A percentile compares a stretch with the other conserved stretches of the same genome.
Evolutionary conservation across 306 rosid genomes (phyloP).

Genomic region (Geum urbanum): DNA sequence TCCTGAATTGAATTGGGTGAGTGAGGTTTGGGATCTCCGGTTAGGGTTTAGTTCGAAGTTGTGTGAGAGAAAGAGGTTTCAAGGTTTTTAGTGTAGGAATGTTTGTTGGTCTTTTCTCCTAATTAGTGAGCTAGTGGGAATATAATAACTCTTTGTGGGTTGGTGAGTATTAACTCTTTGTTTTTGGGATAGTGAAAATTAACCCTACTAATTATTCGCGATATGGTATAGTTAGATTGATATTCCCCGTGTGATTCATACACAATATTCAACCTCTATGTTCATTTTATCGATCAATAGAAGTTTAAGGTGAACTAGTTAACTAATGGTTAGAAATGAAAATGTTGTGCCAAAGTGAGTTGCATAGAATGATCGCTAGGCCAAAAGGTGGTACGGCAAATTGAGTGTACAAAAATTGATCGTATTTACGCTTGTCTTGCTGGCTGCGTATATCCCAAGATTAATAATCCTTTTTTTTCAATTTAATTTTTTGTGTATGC

Average conservation of each 20-base stretch:
- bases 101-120: too few species aligned
- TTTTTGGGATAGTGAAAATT: too few species aligned
- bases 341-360: neutral
- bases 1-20: too few species aligned
- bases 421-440: slow-evolving; percentile 24
- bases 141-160: too few species aligned
- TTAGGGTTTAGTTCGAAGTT: too few species aligned
- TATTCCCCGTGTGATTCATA: slow-evolving; percentile 29
- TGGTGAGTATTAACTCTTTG: too few species aligned
- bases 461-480: neutral
- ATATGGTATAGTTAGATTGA: neutral
- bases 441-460: slow-evolving; percentile 46
- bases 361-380: neutral
- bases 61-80: too few species aligned
- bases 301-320: neutral
- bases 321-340: neutral
- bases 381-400: slow-evolving; percentile 25
- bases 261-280: slow-evolving; percentile 26
- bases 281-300: neutral
- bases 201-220: too few species aligned
- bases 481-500: neutral
- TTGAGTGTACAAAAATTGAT: slow-evolving; percentile 23
- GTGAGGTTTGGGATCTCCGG: too few species aligned
- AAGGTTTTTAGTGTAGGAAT: too few species aligned
- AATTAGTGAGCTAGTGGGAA: too few species aligned